Percentiles rank a stretch among this genome's conserved stretches.
These are phyloP conservation scores for Wickerhamiella nectarea DNA, from an alignment of 805 yeast genomes.

Conservation along the genomic window DNA sequence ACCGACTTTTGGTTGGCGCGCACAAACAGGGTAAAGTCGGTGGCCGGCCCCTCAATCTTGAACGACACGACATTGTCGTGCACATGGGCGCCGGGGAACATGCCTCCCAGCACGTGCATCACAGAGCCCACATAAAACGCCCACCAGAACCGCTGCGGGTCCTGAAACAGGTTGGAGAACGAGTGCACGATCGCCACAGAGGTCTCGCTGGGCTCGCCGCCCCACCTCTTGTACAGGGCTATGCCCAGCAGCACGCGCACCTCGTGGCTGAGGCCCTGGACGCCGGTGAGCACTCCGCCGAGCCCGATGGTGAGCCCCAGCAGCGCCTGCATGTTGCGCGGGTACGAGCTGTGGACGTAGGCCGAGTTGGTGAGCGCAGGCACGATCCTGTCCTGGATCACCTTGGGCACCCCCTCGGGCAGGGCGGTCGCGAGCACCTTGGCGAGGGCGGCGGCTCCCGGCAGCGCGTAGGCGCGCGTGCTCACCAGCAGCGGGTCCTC, in stretches of 20 bases:
- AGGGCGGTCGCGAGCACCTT: constrained; percentile 42
- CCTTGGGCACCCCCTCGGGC: constrained; percentile 46
- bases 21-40: constrained; percentile 19
- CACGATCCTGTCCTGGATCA: constrained; percentile 44
- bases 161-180: constrained; percentile 11
- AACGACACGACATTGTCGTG: constrained; percentile 31
- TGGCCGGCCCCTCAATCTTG: constrained; percentile 12
- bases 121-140: constrained; percentile 57
- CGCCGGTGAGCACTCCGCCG: constrained; percentile 60
- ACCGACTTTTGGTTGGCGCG: constrained; percentile 15
- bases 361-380: constrained; percentile 64
- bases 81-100: constrained; percentile 69
- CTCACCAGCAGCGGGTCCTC: constrained; percentile 62
- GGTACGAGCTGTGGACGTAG: constrained; percentile 63
- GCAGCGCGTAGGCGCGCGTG: constrained; percentile 58
- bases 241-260: constrained; percentile 59
- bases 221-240: constrained; percentile 70
- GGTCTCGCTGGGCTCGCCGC: constrained; percentile 36
- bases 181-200: constrained; percentile 14
- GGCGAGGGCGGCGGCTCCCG: constrained; percentile 44
- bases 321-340: constrained; percentile 61
- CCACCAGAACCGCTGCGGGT: constrained; percentile 46
- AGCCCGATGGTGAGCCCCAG: constrained; percentile 62
- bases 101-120: constrained; percentile 68
- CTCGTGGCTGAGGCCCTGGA: constrained; percentile 62